Evolutionary conservation across 495 filamentous ascomycete species (phyloP).

Genomic region (Xylaria intraflava): DNA sequence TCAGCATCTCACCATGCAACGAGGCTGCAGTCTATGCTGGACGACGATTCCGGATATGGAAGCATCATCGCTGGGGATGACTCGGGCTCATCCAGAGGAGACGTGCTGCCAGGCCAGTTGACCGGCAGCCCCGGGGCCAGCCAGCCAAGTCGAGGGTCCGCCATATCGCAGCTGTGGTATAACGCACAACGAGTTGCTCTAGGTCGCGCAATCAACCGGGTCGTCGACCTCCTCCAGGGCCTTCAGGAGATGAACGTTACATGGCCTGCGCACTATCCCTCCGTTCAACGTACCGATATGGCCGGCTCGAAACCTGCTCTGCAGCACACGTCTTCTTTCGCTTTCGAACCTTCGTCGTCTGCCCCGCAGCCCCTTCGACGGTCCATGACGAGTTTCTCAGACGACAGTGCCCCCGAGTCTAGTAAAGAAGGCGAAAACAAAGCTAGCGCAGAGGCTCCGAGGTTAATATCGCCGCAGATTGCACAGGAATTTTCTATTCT

Average conservation of each 20-base stretch:
- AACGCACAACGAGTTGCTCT: conserved; percentile 86
- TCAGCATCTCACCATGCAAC: conserved; percentile 65
- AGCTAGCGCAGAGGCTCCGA: conserved; percentile 53
- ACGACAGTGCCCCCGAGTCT: conserved; percentile 58
- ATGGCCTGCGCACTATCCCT: conserved; percentile 95
- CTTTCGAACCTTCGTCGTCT: conserved; percentile 23
- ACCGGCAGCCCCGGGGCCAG: conserved; percentile 27
- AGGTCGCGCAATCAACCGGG: conserved; percentile 73
- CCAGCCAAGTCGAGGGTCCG: conserved; percentile 37
- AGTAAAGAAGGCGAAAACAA: conserved; percentile 59
- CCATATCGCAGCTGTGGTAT: conserved; percentile 54
- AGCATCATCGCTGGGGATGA: conserved; percentile 49
- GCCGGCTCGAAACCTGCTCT: conserved; percentile 42
- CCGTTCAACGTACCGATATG: conserved; percentile 58
- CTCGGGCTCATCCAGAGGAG: conserved; percentile 25
- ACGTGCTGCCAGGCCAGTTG: conserved; percentile 36
- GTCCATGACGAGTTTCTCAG: conserved; percentile 64
- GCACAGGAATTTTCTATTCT: conserved; percentile 93
- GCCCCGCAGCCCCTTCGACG: conserved; percentile 54
- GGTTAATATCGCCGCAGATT: conserved; percentile 86
- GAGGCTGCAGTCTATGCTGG: conserved; percentile 63
- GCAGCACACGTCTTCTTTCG: conserved; percentile 47
- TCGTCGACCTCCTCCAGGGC: conserved; percentile 68
- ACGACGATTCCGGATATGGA: conserved; percentile 87
- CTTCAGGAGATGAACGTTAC: conserved; percentile 81